Evolutionary conservation across 352 stramenopile genomes (phyloP), one percentile per base, ranked within the genome.

Genomic region (Pythium inflatum): DNA sequence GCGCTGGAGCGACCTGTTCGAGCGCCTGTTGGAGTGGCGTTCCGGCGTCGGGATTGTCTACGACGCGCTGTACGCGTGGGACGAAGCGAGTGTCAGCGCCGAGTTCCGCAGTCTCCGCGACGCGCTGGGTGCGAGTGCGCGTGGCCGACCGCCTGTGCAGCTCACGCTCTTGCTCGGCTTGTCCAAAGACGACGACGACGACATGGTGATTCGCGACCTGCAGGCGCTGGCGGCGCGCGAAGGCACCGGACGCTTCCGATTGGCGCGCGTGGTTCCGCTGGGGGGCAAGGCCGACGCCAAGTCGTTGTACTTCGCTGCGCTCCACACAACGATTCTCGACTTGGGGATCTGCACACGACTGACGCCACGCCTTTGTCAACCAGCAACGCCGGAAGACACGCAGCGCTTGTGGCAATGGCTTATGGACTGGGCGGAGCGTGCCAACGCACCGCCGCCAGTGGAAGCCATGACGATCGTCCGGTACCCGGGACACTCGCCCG

Each of bases 81-180:
- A 58, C 8, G 53, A 59, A 38, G 40, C 14, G 1, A 27, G 28
- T 34, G 53, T 34, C 5, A 48, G 33, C n/a, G 33, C 31, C n/a
- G 53, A 33, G 54, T 62, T 50, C 18, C 5, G 8, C 8, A 5
- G 4, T 1, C 54, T 50, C 22, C 36, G 54, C 22, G 54, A 62
- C 34, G 16, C 54, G 54, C 54, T 60, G 9, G 20, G 30, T 5
- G 13, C 48, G 5, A 57, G n/a, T 53, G 18, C 49, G 3, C 3
- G 53, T 11, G 28, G 31, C 40, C 11, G 27, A 38, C 50, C 16
- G 11, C 24, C 45, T 18, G 50, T 56, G 48, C 48, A 55, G 28
- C 27, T 68, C n/a, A 48, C 13, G n/a, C 34, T 68, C 34, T 9
- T 57, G 11, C 62, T 69, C 51, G 62, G 51, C n/a, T n/a, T 50